Conservation (phyloP, 208 protist species). For the Trypanosoma avium region DNA sequence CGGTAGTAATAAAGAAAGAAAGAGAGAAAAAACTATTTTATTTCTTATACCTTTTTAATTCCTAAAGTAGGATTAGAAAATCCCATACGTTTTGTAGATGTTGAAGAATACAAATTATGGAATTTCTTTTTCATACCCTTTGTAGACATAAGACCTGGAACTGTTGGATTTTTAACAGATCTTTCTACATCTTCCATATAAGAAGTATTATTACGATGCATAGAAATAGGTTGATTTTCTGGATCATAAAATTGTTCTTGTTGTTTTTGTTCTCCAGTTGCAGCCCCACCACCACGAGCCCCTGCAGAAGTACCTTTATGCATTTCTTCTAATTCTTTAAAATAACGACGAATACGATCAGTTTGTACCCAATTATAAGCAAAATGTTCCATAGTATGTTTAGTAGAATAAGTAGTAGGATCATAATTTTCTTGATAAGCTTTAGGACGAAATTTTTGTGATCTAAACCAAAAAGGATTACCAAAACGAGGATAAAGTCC, state of each 20-base stretch:
- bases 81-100: conserved; percentile 87
- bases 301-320: conserved; percentile 37
- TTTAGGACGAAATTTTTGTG: conserved; percentile 79
- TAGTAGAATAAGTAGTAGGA: conserved; percentile 86
- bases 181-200: conserved; percentile 67
- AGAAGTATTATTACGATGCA: conserved; percentile 56
- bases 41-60: conserved; percentile 83
- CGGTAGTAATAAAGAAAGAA: not conserved
- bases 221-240: conserved; percentile 53
- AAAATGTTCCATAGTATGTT: conserved; percentile 90
- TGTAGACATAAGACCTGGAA: conserved; percentile 88
- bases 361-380: conserved; percentile 90
- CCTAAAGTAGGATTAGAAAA: conserved; percentile 81
- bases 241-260: conserved; percentile 72
- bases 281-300: conserved; percentile 46
- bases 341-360: conserved; percentile 87
- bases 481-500: conserved; percentile 89
- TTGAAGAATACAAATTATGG: conserved; percentile 88
- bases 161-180: conserved; percentile 83
- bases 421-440: conserved; percentile 90
- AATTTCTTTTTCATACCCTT: conserved; percentile 93
- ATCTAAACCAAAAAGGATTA: conserved; percentile 90
- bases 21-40: not conserved
- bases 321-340: conserved; percentile 58
- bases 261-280: conserved; percentile 72